phyloP scores from a whole-genome alignment of 805 yeast genomes.

The Myxozyma kluyveri region DNA sequence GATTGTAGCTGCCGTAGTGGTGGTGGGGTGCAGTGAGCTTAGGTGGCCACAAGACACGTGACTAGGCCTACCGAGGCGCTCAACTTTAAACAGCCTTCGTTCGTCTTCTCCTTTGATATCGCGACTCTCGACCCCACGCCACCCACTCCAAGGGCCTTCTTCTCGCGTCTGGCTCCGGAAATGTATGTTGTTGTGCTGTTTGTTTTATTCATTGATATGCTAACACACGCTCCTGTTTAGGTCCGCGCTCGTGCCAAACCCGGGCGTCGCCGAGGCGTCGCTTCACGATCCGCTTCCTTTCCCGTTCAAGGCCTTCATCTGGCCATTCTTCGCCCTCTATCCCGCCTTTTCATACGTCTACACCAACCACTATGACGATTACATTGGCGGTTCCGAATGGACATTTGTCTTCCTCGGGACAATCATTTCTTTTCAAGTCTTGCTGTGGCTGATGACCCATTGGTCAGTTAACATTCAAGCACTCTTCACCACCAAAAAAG shows the following conservation, averaged over 20 bases:
- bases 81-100: too few species aligned
- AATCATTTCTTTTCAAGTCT: slow-evolving; percentile 65
- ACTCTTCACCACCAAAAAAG: slow-evolving; percentile 62
- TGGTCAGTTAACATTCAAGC: slow-evolving; percentile 80
- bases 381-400: slow-evolving; percentile 91
- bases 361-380: slow-evolving; percentile 65
- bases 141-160: background rate
- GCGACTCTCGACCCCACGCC: background rate
- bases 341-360: slow-evolving; percentile 71
- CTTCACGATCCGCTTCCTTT: slow-evolving; percentile 67
- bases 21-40: too few species aligned
- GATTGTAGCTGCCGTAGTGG: too few species aligned
- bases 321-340: slow-evolving; percentile 77
- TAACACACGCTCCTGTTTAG: background rate
- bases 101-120: background rate
- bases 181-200: background rate
- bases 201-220: background rate
- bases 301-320: slow-evolving; percentile 67
- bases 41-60: too few species aligned
- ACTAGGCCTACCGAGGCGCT: too few species aligned
- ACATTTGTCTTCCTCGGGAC: slow-evolving; percentile 83
- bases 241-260: slow-evolving; percentile 19
- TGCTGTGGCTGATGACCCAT: slow-evolving; percentile 86
- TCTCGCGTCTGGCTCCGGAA: too few species aligned
- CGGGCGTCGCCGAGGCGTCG: slow-evolving; percentile 47